Evolutionary conservation across 345 rosid species (phyloP).

Genomic region (Lumnitzera racemosa): DNA sequence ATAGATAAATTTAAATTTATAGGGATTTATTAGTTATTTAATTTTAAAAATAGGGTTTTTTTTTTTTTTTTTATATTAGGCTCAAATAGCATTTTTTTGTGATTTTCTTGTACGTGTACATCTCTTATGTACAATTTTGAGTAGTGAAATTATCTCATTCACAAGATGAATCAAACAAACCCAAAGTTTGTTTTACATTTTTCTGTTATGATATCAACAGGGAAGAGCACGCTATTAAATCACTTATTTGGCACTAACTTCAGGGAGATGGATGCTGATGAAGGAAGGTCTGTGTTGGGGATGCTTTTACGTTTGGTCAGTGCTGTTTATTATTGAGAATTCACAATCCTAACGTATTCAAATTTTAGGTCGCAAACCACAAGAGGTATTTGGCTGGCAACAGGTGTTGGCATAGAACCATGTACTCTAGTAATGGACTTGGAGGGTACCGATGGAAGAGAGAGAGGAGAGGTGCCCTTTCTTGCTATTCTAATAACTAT

Average conservation of each 20-base stretch:
- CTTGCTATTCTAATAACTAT: neutral
- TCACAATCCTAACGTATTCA: neutral
- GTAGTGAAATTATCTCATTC: too few species aligned
- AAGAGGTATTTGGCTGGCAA: slow-evolving; percentile 95
- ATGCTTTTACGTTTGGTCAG: neutral
- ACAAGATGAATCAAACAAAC: too few species aligned
- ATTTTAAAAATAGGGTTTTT: too few species aligned
- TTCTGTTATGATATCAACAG: slow-evolving; percentile 38
- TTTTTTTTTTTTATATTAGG: too few species aligned
- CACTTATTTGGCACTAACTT: slow-evolving; percentile 85
- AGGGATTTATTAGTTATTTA: too few species aligned
- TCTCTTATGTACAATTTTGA: too few species aligned
- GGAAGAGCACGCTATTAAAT: slow-evolving; percentile 94
- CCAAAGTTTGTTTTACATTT: slow-evolving; percentile 11
- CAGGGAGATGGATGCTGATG: slow-evolving; percentile 98
- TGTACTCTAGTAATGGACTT: slow-evolving; percentile 93
- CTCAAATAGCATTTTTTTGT: too few species aligned
- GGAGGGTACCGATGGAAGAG: slow-evolving; percentile 99
- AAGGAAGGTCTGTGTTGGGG: slow-evolving; percentile 60
- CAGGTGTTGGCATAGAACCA: slow-evolving; percentile 85
- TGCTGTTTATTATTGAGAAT: too few species aligned
- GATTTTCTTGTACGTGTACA: too few species aligned
- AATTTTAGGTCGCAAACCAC: slow-evolving; percentile 88
- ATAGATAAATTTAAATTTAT: too few species aligned
- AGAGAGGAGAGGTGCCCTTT: slow-evolving; percentile 87